Base-by-base conservation (phyloP, 2,329 filamentous ascomycete species). In the Rugonectria rugulosa region DNA sequence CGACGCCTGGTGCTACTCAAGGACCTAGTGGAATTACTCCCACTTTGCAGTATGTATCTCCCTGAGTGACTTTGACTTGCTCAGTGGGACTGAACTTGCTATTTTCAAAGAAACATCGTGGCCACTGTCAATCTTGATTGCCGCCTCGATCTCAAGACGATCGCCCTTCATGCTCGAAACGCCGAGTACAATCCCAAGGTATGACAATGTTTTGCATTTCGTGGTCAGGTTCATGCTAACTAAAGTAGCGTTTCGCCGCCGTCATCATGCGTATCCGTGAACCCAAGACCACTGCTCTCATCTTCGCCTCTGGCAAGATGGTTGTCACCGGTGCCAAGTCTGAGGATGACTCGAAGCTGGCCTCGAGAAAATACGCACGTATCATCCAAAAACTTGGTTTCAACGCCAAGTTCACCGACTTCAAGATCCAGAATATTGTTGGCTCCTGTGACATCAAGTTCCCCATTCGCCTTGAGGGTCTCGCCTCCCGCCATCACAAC, bases 301-400 rank as follows among this genome's bases (percentile, higher is more conserved):
- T 99, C 81, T 99, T 99, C 70, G 95, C 95, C 56, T 96, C 90
- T 2, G 95, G 95, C 77, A 99, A 99, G 86, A 98, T 99, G 95
- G 95, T 98, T 41, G 95, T 98, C 14, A 98, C 95, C 50, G 94
- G 94, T 80, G 94, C 94, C 61, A 98, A 98, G 79, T 96, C 92
- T 2, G 95, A 98, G 73, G 95, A 98, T 75, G 95, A 98, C 74
- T 96, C 92, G 57, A 97, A 97, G 81, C 88, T 99, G 70, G 95
- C 95, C 8, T 95, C 90, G 57, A 88, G 94, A 79, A 99, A 99
- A 79, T 98, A 98, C 73, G 95, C 95, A 48, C 93, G 95, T 71
- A 98, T 99, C 77, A 98, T 99, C 69, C 95, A 99, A 84, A 99
- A 99, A 82, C 91, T 99, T 58, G 95, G 95, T 61, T 99, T 99